Conservation (phyloP, 73 alveolate genomes). For the Stentor roeselii region DNA sequence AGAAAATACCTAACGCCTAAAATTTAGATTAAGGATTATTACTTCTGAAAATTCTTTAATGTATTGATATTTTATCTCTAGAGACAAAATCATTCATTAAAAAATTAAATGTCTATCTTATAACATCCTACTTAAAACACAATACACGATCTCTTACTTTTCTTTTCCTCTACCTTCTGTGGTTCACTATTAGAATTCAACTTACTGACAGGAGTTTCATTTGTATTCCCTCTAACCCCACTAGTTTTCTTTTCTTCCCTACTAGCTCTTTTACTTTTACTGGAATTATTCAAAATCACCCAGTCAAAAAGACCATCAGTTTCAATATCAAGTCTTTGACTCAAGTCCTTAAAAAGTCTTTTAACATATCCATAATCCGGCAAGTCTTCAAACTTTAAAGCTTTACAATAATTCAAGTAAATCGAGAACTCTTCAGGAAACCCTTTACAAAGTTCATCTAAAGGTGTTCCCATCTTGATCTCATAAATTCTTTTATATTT, state of each 20-base stretch:
- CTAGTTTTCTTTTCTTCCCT: too few species aligned
- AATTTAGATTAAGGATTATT: neutral
- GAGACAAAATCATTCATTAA: too few species aligned
- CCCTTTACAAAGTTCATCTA: slow-evolving; percentile 74
- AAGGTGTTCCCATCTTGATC: slow-evolving; percentile 56
- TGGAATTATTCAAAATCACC: slow-evolving; percentile 32
- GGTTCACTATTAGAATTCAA: too few species aligned
- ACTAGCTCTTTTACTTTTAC: too few species aligned
- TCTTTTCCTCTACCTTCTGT: too few species aligned
- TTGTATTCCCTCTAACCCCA: too few species aligned
- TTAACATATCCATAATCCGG: slow-evolving; percentile 68
- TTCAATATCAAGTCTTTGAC: slow-evolving; percentile 37
- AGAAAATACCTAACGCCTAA: neutral
- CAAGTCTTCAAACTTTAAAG: slow-evolving; percentile 70
- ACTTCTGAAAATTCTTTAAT: neutral
- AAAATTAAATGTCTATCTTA: too few species aligned
- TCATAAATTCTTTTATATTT: slow-evolving; percentile 72
- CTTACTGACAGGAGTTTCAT: too few species aligned
- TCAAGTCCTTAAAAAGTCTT: slow-evolving; percentile 48
- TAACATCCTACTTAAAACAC: too few species aligned
- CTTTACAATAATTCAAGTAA: slow-evolving; percentile 64
- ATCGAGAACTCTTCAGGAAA: slow-evolving; percentile 60
- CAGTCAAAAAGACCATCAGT: slow-evolving; percentile 66
- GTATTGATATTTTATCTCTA: too few species aligned
- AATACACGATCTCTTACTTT: too few species aligned